A percentile compares a stretch with the other conserved stretches of the same genome.
Conservation (phyloP, 441 rosid species). For the Populus trichocarpa region DNA sequence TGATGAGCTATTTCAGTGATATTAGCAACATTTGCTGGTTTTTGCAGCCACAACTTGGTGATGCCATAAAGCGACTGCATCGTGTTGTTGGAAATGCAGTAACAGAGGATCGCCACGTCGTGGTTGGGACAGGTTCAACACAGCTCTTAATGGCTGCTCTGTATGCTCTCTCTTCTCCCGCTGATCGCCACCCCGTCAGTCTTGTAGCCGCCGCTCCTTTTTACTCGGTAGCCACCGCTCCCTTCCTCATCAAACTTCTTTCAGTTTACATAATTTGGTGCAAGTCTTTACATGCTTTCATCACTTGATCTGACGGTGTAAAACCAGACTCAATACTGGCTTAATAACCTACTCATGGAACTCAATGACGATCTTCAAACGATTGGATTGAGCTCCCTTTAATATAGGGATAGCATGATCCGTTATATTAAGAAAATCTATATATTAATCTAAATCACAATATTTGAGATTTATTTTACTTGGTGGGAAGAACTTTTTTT, state of each 20-base stretch:
- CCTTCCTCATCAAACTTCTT: conserved; percentile 6
- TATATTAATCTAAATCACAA: neutral
- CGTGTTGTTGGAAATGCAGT: conserved; percentile 62
- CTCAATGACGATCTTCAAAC: neutral
- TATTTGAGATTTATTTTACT: neutral
- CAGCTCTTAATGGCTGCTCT: conserved; percentile 72
- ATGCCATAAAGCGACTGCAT: conserved; percentile 62
- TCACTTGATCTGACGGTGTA: neutral
- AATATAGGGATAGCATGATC: neutral
- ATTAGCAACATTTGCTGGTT: conserved; percentile 62
- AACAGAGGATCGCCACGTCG: conserved; percentile 43
- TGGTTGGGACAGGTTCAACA: conserved; percentile 87
- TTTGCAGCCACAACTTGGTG: conserved; percentile 52
- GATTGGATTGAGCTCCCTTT: neutral
- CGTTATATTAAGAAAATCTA: neutral
- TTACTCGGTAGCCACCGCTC: conserved; percentile 48
- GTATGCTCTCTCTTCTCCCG: conserved; percentile 55
- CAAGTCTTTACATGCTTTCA: neutral
- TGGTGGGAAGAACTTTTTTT: neutral
- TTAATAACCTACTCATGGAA: neutral
- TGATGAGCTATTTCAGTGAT: conserved; percentile 87
- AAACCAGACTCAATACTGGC: neutral
- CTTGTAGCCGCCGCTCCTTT: conserved; percentile 84
- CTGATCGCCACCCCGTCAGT: conserved; percentile 46
- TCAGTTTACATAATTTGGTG: neutral